These are phyloP conservation scores for Erysimum cheiri DNA, from an alignment of 441 rosid species.

Conservation along the genomic window DNA sequence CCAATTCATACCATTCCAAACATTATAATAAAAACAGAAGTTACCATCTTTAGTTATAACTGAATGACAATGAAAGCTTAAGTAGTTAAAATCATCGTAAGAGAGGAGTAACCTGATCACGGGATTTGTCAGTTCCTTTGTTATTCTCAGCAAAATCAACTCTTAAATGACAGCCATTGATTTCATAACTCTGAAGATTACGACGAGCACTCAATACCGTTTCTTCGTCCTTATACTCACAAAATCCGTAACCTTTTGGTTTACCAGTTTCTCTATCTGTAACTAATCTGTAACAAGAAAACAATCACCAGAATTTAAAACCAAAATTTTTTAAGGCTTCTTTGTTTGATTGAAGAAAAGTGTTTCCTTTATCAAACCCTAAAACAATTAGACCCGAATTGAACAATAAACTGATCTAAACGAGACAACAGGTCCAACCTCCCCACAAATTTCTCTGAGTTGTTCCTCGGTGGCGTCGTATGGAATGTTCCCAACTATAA, in stretches of 20 bases:
- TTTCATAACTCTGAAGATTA: constrained; percentile 92
- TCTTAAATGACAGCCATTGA: constrained; percentile 93
- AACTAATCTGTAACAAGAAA: constrained; percentile 70
- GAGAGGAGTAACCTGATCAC: constrained; percentile 65
- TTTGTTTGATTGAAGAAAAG: constrained; percentile 4
- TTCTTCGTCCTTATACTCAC: constrained; percentile 98
- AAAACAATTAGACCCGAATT: constrained; percentile 16
- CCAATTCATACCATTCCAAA: no score
- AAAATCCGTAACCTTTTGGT: constrained; percentile 98
- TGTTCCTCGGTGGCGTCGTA: constrained; percentile 98
- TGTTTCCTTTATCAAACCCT: constrained; percentile 25
- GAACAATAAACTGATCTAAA: constrained; percentile 68
- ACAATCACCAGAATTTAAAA: constrained; percentile 4
- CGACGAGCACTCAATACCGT: constrained; percentile 98
- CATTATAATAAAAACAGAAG: no score
- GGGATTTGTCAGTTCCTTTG: constrained; percentile 79
- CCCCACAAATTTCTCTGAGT: constrained; percentile 90
- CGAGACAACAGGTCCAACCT: constrained; percentile 97
- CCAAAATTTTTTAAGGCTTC: not conserved
- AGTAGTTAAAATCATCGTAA: no score
- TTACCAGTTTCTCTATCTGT: constrained; percentile 97
- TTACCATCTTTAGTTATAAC: no score
- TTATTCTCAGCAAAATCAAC: constrained; percentile 99
- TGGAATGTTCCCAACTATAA: constrained; percentile 94
- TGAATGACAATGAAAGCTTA: no score